Conservation (phyloP, 768 basidiomycete genomes). For the Mycena polygramma region DNA sequence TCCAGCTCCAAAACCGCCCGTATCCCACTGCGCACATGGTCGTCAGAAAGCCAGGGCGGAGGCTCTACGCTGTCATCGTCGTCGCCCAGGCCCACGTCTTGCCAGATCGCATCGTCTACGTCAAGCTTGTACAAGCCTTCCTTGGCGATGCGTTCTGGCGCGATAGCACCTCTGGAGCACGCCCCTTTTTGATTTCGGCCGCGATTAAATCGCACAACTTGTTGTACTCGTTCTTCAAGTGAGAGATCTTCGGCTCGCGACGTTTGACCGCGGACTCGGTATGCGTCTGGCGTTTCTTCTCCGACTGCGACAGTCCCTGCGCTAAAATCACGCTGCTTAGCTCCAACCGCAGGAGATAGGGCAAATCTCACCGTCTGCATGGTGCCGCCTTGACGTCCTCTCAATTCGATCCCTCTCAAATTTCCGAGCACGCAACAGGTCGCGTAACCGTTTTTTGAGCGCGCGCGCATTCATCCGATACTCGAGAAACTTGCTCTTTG, state of each 20-base stretch:
- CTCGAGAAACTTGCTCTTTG: constrained; percentile 35
- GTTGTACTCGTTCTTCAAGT: constrained; percentile 45
- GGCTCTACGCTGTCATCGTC: constrained; percentile 34
- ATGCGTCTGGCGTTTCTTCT: constrained; percentile 45
- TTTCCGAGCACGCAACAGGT: constrained; percentile 40
- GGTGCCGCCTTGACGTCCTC: constrained; percentile 34
- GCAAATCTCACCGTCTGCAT: constrained; percentile 33
- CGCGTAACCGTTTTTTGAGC: constrained; percentile 41
- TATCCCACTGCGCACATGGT: background rate
- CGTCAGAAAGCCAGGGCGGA: background rate
- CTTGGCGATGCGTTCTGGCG: constrained; percentile 40
- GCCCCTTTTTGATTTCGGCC: constrained; percentile 33
- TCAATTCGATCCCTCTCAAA: constrained; percentile 46
- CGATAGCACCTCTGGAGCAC: constrained; percentile 40
- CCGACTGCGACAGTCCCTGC: constrained; percentile 28
- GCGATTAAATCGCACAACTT: constrained; percentile 41
- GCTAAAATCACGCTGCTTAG: background rate
- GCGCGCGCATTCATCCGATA: constrained; percentile 41
- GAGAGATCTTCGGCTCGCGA: constrained; percentile 45
- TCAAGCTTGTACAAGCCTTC: constrained; percentile 47
- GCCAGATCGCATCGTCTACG: constrained; percentile 54
- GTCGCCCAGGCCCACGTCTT: constrained; percentile 47
- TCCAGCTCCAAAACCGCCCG: background rate
- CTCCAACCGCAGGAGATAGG: background rate
- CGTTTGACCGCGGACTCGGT: constrained; percentile 42